Evolutionary conservation across 352 stramenopile genomes (phyloP).

Genomic region (Pelagophyceae sp.): DNA sequence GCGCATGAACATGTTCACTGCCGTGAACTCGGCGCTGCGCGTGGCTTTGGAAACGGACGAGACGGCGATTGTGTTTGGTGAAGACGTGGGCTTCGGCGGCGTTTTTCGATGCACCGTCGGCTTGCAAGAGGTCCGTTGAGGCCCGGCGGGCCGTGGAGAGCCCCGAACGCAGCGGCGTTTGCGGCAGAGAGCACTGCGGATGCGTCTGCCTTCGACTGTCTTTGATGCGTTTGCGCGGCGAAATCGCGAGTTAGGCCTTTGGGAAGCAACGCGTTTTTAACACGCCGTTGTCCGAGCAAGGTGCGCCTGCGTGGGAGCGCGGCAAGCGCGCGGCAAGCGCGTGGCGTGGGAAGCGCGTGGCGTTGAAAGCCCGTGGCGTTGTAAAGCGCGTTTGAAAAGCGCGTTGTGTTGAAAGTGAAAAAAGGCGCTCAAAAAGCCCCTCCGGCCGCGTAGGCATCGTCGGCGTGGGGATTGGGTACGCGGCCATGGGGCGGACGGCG

Average conservation of each 20-base stretch:
- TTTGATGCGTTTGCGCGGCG: too few relatives aligned
- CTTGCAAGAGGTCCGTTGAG: constrained; percentile 50
- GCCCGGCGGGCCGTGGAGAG: constrained; percentile 24
- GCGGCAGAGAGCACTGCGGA: too few relatives aligned
- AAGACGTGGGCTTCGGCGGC: constrained; percentile 95
- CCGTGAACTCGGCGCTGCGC: constrained; percentile 79
- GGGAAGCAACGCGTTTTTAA: constrained; percentile 89
- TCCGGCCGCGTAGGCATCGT: constrained; percentile 55
- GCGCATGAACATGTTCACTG: constrained; percentile 82
- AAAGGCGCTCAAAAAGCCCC: too few relatives aligned
- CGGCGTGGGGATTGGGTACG: constrained; percentile 94
- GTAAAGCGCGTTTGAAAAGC: too few relatives aligned
- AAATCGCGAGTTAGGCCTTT: constrained; percentile 59
- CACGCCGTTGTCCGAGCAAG: constrained; percentile 87
- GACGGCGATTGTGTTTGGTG: constrained; percentile 83
- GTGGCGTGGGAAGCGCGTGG: too few relatives aligned
- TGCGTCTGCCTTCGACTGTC: neutral
- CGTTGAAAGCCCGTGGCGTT: too few relatives aligned
- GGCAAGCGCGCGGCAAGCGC: neutral
- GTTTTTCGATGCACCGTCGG: constrained; percentile 93
- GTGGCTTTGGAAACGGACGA: constrained; percentile 74
- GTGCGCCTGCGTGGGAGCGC: constrained; percentile 25
- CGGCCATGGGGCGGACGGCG: constrained; percentile 81
- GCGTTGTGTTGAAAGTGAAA: too few relatives aligned
- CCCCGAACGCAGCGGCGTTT: too few relatives aligned